Conservation (phyloP, 768 basidiomycete genomes). For the Psilocybe subaeruginosa region DNA sequence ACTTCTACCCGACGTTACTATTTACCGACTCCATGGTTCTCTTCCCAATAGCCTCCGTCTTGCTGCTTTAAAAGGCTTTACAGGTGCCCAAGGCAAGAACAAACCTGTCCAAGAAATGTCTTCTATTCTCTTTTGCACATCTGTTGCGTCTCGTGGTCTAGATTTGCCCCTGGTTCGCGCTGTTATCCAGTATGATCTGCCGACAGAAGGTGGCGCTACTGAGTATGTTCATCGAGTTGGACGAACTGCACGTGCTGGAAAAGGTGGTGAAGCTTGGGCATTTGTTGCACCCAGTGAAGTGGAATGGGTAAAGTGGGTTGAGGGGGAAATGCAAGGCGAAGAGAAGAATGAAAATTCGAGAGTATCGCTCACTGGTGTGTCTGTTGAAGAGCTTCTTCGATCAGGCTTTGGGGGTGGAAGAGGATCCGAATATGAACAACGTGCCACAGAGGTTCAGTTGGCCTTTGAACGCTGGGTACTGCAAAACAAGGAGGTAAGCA, state of each 20-base stretch:
- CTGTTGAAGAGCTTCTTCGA: conserved; percentile 71
- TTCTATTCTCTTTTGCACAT: conserved; percentile 91
- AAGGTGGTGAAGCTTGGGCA: conserved; percentile 95
- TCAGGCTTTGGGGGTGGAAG: conserved; percentile 90
- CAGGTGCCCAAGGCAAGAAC: conserved; percentile 41
- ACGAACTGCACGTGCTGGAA: conserved; percentile 94
- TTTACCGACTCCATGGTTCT: conserved; percentile 94
- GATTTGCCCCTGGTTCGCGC: conserved; percentile 94
- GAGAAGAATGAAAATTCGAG: conserved; percentile 36
- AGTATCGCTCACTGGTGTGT: conserved; percentile 58
- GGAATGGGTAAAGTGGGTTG: conserved; percentile 91
- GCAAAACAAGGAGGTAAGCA: conserved; percentile 60
- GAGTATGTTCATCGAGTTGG: conserved; percentile 98
- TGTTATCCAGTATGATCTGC: conserved; percentile 95
- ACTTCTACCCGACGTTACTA: conserved; percentile 77
- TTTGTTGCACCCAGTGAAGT: conserved; percentile 86
- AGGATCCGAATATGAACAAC: conserved; percentile 76
- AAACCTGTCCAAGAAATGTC: conserved; percentile 34
- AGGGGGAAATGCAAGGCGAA: conserved; percentile 74
- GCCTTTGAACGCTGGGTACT: conserved; percentile 95
- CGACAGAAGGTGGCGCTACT: conserved; percentile 94
- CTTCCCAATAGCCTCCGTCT: conserved; percentile 81
- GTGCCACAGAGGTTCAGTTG: conserved; percentile 95
- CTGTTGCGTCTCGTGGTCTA: conserved; percentile 97
- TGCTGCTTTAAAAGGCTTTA: conserved; percentile 82